Evolutionary conservation across 129 eudicot species (phyloP).

Genomic region (Oenanthe sinensis): DNA sequence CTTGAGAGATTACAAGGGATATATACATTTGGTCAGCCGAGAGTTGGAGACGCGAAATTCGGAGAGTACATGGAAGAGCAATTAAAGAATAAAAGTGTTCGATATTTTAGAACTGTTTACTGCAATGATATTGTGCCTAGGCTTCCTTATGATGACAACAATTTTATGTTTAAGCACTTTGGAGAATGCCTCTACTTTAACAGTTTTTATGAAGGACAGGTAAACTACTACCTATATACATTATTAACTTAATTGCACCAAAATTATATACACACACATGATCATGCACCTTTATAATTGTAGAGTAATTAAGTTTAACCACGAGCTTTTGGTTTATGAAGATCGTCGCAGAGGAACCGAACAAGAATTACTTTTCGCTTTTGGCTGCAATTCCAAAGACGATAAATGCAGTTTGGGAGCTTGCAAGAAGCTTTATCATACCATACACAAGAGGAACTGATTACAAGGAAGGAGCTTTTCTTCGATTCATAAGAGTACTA

Average conservation of each 20-base stretch:
- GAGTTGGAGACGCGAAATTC: slow-evolving; percentile 53
- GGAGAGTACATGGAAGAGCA: slow-evolving; percentile 37
- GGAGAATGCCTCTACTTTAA: slow-evolving; percentile 45
- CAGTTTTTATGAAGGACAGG: slow-evolving; percentile 56
- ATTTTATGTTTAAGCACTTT: slow-evolving; percentile 43
- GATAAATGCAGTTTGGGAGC: slow-evolving; percentile 50
- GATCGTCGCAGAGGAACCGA: slow-evolving; percentile 57
- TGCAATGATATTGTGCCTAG: slow-evolving; percentile 55
- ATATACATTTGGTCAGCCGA: slow-evolving; percentile 69
- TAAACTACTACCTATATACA: background rate
- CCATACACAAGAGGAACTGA: slow-evolving; percentile 37
- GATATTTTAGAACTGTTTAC: slow-evolving; percentile 52
- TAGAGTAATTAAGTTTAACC: background rate
- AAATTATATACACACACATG: background rate
- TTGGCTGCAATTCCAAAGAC: slow-evolving; percentile 27
- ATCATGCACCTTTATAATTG: background rate
- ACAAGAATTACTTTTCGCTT: slow-evolving; percentile 52
- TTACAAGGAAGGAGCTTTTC: slow-evolving; percentile 35
- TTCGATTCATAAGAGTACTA: slow-evolving; percentile 21
- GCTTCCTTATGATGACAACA: slow-evolving; percentile 45
- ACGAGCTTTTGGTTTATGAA: slow-evolving; percentile 1
- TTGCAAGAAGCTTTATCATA: slow-evolving; percentile 53
- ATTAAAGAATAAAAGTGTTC: slow-evolving; percentile 20
- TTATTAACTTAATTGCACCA: too few relatives aligned
- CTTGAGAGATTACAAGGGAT: slow-evolving; percentile 44